Evolutionary conservation across 345 rosid genomes (phyloP).

Genomic region (Lagerstroemia speciosa): DNA sequence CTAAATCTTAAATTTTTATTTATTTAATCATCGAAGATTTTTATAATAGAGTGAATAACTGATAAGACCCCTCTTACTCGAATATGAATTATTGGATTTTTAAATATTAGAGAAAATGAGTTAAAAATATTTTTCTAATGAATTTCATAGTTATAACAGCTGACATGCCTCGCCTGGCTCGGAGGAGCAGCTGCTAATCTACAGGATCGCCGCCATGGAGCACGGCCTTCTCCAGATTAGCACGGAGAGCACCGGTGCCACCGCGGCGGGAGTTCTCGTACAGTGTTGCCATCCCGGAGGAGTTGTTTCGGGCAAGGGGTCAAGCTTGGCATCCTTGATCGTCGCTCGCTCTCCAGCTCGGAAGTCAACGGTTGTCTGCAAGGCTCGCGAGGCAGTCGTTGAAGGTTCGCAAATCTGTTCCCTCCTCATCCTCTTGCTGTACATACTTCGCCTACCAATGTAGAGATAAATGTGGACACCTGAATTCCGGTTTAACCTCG

Average conservation of each 20-base stretch:
- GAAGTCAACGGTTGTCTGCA: conserved; percentile 34
- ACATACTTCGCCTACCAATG: not conserved
- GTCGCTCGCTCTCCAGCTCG: not conserved
- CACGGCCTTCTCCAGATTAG: conserved; percentile 31
- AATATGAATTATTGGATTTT: too few species aligned
- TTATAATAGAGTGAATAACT: too few species aligned
- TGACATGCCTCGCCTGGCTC: too few species aligned
- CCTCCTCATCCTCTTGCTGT: not conserved
- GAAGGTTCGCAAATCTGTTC: conserved; percentile 30
- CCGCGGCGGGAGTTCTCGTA: conserved; percentile 20
- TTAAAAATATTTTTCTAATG: too few species aligned
- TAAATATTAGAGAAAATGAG: too few species aligned
- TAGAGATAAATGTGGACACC: too few species aligned
- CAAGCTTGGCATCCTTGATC: not conserved
- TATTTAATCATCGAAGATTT: too few species aligned
- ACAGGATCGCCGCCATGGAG: conserved; percentile 36
- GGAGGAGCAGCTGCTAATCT: too few species aligned
- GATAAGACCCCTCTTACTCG: too few species aligned
- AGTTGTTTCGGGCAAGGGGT: not conserved
- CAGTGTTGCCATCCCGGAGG: conserved; percentile 27
- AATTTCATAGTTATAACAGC: too few species aligned
- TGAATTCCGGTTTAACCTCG: too few species aligned
- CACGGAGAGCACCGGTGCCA: conserved; percentile 11
- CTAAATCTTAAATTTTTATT: too few species aligned
- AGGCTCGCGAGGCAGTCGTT: conserved; percentile 50